Conservation (phyloP, 2,329 filamentous ascomycete genomes). For the Colletotrichum sp. region DNA sequence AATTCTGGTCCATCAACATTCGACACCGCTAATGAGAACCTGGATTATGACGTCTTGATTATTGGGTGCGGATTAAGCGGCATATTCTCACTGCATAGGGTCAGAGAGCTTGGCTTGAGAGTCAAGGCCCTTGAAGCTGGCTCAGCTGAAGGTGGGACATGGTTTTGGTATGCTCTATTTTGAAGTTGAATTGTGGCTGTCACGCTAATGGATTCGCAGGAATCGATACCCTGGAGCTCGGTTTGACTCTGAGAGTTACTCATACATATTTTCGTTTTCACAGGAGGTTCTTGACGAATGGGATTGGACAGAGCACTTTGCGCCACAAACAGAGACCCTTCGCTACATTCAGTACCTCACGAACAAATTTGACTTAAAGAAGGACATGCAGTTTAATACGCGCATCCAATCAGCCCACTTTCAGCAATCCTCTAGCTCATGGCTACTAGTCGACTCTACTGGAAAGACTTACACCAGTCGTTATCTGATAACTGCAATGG, state of each 20-base stretch:
- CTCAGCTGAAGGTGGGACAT: slow-evolving; percentile 48
- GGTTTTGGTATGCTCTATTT: slow-evolving; percentile 38
- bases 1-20: neutral
- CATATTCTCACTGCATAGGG: slow-evolving; percentile 43
- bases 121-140: slow-evolving; percentile 44
- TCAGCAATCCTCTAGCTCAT: slow-evolving; percentile 27
- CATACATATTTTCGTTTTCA: slow-evolving; percentile 47
- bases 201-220: neutral
- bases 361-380: slow-evolving; percentile 37
- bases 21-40: slow-evolving; percentile 12
- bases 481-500: slow-evolving; percentile 37
- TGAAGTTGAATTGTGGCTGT: neutral
- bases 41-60: slow-evolving; percentile 41
- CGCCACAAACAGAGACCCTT: slow-evolving; percentile 38
- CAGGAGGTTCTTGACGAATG: slow-evolving; percentile 46
- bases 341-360: slow-evolving; percentile 42
- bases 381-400: slow-evolving; percentile 35
- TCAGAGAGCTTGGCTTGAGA: slow-evolving; percentile 40
- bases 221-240: slow-evolving; percentile 52
- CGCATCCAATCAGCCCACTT: slow-evolving; percentile 32
- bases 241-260: slow-evolving; percentile 50
- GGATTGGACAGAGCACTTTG: slow-evolving; percentile 40
- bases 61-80: slow-evolving; percentile 45
- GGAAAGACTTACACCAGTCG: slow-evolving; percentile 27
- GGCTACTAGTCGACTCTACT: slow-evolving; percentile 29